These are phyloP conservation scores for Hanseniaspora gamundiae DNA, from an alignment of 1,139 yeast species.

Conservation along the genomic window DNA sequence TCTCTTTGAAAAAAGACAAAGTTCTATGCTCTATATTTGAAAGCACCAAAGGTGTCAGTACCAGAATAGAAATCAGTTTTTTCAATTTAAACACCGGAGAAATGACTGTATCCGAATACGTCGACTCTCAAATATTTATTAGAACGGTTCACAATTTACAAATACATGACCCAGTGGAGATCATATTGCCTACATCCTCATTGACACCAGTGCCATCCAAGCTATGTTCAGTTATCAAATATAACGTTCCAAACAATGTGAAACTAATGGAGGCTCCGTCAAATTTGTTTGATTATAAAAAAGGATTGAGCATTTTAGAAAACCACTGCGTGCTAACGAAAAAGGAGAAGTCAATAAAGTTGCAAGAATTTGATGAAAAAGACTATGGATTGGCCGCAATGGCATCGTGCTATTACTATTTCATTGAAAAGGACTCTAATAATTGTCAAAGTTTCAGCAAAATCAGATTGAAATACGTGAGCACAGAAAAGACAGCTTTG, in stretches of 20 bases:
- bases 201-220: conserved; percentile 23
- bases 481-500: conserved; percentile 32
- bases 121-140: conserved; percentile 35
- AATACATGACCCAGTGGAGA: conserved; percentile 28
- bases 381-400: conserved; percentile 26
- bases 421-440: conserved; percentile 9
- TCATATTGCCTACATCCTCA: conserved; percentile 26
- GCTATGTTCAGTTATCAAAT: conserved; percentile 27
- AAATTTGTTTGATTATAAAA: conserved; percentile 18
- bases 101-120: conserved; percentile 25
- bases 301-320: conserved; percentile 18
- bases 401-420: conserved; percentile 25
- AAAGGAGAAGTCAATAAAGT: conserved; percentile 13
- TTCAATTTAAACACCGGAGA: conserved; percentile 28
- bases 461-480: conserved; percentile 29
- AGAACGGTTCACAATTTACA: conserved; percentile 33
- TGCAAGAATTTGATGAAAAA: conserved; percentile 19
- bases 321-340: conserved; percentile 14
- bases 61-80: conserved; percentile 29
- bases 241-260: conserved; percentile 23
- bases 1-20: conserved; percentile 10
- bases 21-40: conserved; percentile 26
- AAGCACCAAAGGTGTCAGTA: conserved; percentile 22
- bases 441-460: conserved; percentile 14
- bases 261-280: conserved; percentile 19